These are phyloP conservation scores for Picochlorum sp. DNA, from an alignment of 139 green algal species.

Conservation along the genomic window DNA sequence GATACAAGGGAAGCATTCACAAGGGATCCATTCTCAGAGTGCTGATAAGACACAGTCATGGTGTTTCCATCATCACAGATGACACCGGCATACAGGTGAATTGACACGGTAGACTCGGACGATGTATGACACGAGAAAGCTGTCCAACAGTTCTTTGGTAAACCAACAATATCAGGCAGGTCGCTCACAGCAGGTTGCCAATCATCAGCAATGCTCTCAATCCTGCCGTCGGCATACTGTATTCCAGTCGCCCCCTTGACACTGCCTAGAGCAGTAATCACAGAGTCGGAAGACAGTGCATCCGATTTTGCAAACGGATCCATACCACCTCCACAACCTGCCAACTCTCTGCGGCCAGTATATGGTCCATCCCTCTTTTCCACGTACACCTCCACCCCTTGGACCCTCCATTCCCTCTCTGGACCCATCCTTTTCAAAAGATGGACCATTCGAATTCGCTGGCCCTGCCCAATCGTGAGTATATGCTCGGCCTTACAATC, in stretches of 20 bases:
- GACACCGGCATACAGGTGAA: slow-evolving; percentile 9
- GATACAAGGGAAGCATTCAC: too few species aligned
- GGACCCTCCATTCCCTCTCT: slow-evolving; percentile 21
- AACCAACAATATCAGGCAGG: not conserved
- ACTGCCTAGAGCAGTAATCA: slow-evolving; percentile 18
- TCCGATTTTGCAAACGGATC: slow-evolving; percentile 27
- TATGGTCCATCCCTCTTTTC: slow-evolving; percentile 43
- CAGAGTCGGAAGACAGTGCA: not conserved
- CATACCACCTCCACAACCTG: slow-evolving; percentile 46
- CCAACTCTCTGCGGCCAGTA: slow-evolving; percentile 39
- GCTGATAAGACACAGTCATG: slow-evolving; percentile 5
- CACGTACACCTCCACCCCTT: slow-evolving; percentile 30
- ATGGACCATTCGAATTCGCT: slow-evolving; percentile 34
- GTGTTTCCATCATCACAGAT: slow-evolving; percentile 8
- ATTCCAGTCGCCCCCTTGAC: slow-evolving; percentile 18
- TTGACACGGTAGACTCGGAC: not conserved
- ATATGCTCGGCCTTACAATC: not conserved
- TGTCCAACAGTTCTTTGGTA: slow-evolving; percentile 14
- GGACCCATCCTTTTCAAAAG: slow-evolving; percentile 27
- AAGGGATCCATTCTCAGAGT: too few species aligned
- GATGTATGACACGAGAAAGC: not conserved
- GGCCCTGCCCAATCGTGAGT: not conserved
- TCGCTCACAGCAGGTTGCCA: not conserved
- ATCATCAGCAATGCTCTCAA: not conserved
- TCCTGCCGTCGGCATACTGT: not conserved